Evolutionary conservation across 1,139 yeast genomes (phyloP).

Genomic region (Sugiyamaella castrensis): DNA sequence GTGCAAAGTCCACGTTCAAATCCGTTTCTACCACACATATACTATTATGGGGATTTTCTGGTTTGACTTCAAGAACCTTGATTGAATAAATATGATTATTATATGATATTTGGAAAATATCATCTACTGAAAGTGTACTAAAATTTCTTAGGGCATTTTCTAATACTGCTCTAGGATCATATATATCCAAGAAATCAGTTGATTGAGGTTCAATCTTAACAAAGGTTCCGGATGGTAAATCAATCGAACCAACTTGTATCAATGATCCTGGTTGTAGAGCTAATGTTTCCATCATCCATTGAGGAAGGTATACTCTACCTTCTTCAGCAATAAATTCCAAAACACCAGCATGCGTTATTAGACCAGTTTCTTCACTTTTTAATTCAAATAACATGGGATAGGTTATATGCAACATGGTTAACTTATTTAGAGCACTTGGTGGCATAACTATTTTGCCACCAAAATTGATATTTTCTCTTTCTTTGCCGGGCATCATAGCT

Average conservation of each 20-base stretch:
- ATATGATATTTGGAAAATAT: conserved; percentile 80
- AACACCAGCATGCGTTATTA: conserved; percentile 85
- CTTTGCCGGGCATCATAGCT: conserved; percentile 82
- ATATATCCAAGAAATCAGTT: conserved; percentile 84
- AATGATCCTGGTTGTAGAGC: conserved; percentile 74
- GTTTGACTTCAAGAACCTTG: conserved; percentile 83
- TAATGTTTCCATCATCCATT: conserved; percentile 92
- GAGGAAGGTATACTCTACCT: conserved; percentile 91
- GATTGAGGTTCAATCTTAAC: conserved; percentile 96
- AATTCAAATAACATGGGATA: conserved; percentile 95
- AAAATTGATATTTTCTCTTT: conserved; percentile 76
- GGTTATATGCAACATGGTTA: conserved; percentile 83
- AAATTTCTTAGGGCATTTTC: conserved; percentile 89
- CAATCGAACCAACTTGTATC: conserved; percentile 66
- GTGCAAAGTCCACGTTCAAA: conserved; percentile 95
- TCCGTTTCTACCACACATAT: conserved; percentile 97
- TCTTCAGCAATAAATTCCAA: conserved; percentile 96
- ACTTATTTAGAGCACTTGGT: conserved; percentile 83
- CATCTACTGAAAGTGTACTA: conserved; percentile 81
- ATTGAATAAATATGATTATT: conserved; percentile 78
- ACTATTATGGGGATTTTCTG: conserved; percentile 60
- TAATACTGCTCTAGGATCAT: conserved; percentile 94
- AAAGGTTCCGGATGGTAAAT: conserved; percentile 79
- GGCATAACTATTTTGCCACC: conserved; percentile 98
- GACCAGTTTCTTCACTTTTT: conserved; percentile 58